A percentile compares a stretch with the other conserved stretches of the same genome.
Evolutionary conservation across 495 filamentous ascomycete species (phyloP).

Genomic region (Cercophora newfieldiana): DNA sequence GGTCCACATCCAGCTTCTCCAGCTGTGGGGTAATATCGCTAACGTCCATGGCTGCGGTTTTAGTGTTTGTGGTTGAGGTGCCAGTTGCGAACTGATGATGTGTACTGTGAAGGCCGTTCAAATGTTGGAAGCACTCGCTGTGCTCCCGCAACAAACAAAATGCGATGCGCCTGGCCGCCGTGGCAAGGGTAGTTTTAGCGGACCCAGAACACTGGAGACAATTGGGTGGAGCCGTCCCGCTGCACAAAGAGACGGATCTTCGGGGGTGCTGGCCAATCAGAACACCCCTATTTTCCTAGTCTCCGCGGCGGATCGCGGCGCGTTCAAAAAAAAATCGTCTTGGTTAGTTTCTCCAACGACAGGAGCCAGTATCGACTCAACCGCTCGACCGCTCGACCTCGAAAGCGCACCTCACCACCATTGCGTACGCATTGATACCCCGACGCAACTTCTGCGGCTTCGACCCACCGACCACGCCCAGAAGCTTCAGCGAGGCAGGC

Average conservation of each 20-base stretch:
- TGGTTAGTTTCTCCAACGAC: neutral
- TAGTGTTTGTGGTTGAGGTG: neutral
- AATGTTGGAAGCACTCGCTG: no score
- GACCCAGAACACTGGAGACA: constrained; percentile 2
- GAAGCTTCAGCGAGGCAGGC: neutral
- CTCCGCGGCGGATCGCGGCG: neutral
- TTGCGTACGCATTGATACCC: no score
- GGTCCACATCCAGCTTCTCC: constrained; percentile 69
- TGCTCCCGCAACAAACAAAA: no score
- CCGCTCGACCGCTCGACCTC: neutral
- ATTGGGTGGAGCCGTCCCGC: neutral
- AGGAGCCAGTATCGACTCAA: neutral
- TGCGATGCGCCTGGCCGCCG: neutral
- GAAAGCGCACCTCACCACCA: neutral
- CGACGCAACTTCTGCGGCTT: no score
- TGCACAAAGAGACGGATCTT: neutral
- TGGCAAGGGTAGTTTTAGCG: neutral
- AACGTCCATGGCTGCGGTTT: constrained; percentile 50
- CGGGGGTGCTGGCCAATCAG: constrained; percentile 3
- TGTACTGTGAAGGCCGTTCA: neutral
- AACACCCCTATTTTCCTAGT: neutral
- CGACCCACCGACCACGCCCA: no score
- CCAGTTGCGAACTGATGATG: neutral
- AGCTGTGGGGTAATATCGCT: constrained; percentile 54
- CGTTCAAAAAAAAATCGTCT: constrained; percentile 8